phyloP scores from a whole-genome alignment of 352 stramenopile species.

The Phytophthora brassicae region DNA sequence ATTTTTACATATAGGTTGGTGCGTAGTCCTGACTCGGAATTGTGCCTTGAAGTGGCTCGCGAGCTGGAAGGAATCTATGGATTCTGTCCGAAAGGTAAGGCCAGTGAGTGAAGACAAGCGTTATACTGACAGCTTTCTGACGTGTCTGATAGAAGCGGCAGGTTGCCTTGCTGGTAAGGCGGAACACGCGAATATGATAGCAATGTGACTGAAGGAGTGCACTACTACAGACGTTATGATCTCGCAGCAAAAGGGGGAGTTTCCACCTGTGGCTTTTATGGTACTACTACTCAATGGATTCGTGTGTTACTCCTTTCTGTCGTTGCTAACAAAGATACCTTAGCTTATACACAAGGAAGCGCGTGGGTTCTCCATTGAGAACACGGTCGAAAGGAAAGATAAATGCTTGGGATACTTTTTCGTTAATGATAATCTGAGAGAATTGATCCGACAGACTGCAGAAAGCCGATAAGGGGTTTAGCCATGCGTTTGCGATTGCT shows the following conservation, averaged over 20 bases:
- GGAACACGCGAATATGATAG: neutral
- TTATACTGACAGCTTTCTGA: neutral
- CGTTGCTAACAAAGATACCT: neutral
- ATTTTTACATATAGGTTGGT: neutral
- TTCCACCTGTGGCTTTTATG: conserved; percentile 72
- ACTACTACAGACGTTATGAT: conserved; percentile 80
- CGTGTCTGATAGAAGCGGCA: conserved; percentile 32
- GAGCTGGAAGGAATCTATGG: conserved; percentile 58
- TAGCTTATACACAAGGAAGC: conserved; percentile 49
- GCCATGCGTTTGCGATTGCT: conserved; percentile 52
- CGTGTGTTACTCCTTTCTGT: neutral
- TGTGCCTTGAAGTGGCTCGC: conserved; percentile 38
- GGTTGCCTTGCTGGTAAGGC: conserved; percentile 57
- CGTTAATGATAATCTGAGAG: neutral
- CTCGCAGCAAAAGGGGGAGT: conserved; percentile 67
- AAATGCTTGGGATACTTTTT: neutral
- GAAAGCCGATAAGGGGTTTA: conserved; percentile 65
- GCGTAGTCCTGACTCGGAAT: neutral
- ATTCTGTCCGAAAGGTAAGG: conserved; percentile 48
- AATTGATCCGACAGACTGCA: conserved; percentile 30
- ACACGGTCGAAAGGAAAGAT: conserved; percentile 49
- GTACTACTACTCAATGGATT: conserved; percentile 18
- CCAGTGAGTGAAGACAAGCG: neutral
- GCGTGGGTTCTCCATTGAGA: conserved; percentile 32
- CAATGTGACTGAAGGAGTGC: neutral